phyloP scores from a whole-genome alignment of 441 rosid genomes.

The Adansonia gregorii region DNA sequence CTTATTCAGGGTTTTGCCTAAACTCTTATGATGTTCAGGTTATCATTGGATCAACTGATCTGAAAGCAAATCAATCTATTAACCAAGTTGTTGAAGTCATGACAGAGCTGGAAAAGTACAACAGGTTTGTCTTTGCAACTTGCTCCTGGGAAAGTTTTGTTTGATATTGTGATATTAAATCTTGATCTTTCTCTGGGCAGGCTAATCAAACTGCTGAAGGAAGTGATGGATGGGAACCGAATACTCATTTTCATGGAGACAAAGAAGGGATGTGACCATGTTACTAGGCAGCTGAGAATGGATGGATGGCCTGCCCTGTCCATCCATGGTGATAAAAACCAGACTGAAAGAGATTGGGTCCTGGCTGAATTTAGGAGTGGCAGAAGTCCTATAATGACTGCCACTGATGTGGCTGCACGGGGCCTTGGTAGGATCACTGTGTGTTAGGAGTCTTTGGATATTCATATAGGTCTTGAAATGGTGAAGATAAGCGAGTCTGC shows the following conservation, averaged over 20 bases:
- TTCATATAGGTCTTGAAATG: conserved; percentile 44
- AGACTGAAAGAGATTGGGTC: conserved; percentile 95
- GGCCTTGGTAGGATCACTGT: conserved; percentile 97
- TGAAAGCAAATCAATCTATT: conserved; percentile 95
- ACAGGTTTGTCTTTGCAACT: conserved; percentile 59
- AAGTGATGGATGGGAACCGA: conserved; percentile 85
- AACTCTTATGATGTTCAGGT: conserved; percentile 57
- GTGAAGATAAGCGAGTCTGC: conserved; percentile 74
- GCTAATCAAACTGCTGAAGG: conserved; percentile 73
- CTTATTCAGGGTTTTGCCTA: conserved; percentile 20
- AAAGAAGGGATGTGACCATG: conserved; percentile 94
- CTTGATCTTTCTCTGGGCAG: conserved; percentile 45
- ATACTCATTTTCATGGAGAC: conserved; percentile 91
- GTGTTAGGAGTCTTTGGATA: conserved; percentile 61
- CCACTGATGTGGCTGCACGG: conserved; percentile 99
- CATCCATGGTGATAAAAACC: conserved; percentile 97
- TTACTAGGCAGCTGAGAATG: conserved; percentile 93
- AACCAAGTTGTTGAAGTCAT: conserved; percentile 88
- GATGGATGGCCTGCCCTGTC: conserved; percentile 99
- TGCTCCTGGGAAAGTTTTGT: conserved; percentile 13
- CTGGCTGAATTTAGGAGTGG: conserved; percentile 95
- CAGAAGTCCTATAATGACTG: conserved; percentile 94
- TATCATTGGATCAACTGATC: conserved; percentile 76
- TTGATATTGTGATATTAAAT: conserved; percentile 2
- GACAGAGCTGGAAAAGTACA: conserved; percentile 78